These are phyloP conservation scores for Fraxinus excelsior DNA, from an alignment of 257 asterid genomes.

Conservation along the genomic window DNA sequence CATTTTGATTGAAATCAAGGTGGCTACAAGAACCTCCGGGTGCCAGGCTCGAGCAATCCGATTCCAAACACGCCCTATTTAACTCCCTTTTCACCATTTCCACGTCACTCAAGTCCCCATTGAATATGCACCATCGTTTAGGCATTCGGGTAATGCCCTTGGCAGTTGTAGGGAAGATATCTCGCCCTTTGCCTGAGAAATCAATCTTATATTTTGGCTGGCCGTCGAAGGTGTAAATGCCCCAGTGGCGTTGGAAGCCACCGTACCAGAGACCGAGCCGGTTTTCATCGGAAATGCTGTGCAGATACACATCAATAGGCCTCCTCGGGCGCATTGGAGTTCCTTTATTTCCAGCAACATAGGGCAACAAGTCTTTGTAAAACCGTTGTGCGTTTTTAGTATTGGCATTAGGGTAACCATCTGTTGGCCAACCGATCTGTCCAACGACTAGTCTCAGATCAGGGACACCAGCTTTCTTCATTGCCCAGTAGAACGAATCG, in stretches of 20 bases:
- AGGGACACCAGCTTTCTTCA: constrained; percentile 39
- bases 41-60: constrained; percentile 49
- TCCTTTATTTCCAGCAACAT: constrained; percentile 34
- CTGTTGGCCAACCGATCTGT: constrained; percentile 72
- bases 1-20: constrained; percentile 21
- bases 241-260: constrained; percentile 55
- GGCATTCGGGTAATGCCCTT: constrained; percentile 39
- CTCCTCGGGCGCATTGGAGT: constrained; percentile 44
- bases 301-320: constrained; percentile 37
- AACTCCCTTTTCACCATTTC: background rate
- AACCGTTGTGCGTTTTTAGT: constrained; percentile 35
- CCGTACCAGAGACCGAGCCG: background rate
- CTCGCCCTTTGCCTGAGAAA: constrained; percentile 38
- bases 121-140: constrained; percentile 37
- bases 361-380: constrained; percentile 35
- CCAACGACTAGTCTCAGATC: constrained; percentile 35
- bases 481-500: constrained; percentile 40
- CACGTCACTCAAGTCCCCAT: background rate
- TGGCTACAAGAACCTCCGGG: constrained; percentile 46
- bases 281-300: constrained; percentile 49
- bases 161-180: constrained; percentile 41
- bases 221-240: constrained; percentile 49
- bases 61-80: constrained; percentile 14
- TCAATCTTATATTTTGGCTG: constrained; percentile 59
- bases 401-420: constrained; percentile 39